phyloP scores from a whole-genome alignment of 108 stramenopile genomes.

The Fistulifera solaris region DNA sequence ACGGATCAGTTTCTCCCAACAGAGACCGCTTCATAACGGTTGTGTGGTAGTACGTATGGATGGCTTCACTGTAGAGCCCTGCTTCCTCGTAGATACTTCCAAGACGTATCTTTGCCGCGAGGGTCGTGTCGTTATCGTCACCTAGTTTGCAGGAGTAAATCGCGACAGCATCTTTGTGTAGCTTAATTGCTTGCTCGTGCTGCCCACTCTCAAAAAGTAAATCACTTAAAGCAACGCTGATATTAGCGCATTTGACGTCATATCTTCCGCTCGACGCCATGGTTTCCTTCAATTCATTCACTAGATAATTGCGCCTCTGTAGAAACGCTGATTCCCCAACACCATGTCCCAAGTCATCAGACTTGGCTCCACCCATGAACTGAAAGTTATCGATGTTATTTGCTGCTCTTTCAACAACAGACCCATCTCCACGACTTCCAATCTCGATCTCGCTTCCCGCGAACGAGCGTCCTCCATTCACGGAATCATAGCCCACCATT shows the following conservation, averaged over 20 bases:
- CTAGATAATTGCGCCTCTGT: conserved; percentile 26
- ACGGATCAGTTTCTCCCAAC: conserved; percentile 28
- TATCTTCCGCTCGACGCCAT: conserved; percentile 34
- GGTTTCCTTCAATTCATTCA: conserved; percentile 27
- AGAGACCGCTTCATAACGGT: conserved; percentile 40
- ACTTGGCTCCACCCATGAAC: too few species aligned
- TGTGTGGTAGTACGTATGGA: conserved; percentile 21
- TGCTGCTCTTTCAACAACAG: too few species aligned
- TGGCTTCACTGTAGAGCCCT: conserved; percentile 36
- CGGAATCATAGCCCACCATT: not conserved
- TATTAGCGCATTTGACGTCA: conserved; percentile 33
- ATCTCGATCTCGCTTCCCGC: too few species aligned
- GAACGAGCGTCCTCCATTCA: not conserved
- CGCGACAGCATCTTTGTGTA: conserved; percentile 39
- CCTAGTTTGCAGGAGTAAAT: conserved; percentile 50
- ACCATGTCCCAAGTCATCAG: conserved; percentile 10
- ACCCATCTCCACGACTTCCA: too few species aligned
- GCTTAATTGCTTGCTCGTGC: conserved; percentile 31
- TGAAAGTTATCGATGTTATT: too few species aligned
- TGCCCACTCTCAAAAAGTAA: conserved; percentile 20
- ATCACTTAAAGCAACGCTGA: conserved; percentile 41
- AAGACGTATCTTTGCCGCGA: conserved; percentile 31
- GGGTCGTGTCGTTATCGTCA: conserved; percentile 32
- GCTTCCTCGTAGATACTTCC: conserved; percentile 33
- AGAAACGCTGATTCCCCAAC: conserved; percentile 7